Evolutionary conservation across 106 monocot genomes (phyloP).

Genomic region (Dioscorea alata): DNA sequence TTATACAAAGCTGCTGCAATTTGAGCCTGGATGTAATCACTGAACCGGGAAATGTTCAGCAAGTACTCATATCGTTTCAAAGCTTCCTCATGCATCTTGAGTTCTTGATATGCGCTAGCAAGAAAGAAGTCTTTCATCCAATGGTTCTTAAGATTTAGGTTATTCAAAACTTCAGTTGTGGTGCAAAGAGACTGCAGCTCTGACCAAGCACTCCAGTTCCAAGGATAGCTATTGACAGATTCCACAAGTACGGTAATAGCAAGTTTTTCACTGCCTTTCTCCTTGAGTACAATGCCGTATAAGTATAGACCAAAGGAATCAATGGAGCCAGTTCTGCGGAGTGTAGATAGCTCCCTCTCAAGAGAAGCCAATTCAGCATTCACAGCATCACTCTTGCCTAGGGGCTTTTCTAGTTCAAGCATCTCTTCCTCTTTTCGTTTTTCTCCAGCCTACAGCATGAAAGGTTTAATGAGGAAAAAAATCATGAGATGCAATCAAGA

Average conservation of each 20-base stretch:
- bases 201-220: slow-evolving; percentile 99
- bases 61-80: slow-evolving; percentile 60
- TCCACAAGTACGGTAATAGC: slow-evolving; percentile 65
- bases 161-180: slow-evolving; percentile 52
- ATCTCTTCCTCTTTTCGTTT: slow-evolving; percentile 95
- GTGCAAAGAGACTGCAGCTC: slow-evolving; percentile 77
- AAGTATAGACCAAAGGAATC: slow-evolving; percentile 88
- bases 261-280: slow-evolving; percentile 73
- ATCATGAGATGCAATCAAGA: too few relatives aligned
- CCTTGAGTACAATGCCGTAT: slow-evolving; percentile 78
- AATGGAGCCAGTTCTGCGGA: slow-evolving; percentile 42
- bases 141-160: slow-evolving; percentile 73
- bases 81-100: slow-evolving; percentile 83
- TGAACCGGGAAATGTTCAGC: slow-evolving; percentile 47
- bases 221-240: slow-evolving; percentile 89
- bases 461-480: too few relatives aligned
- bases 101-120: slow-evolving; percentile 75
- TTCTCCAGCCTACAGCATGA: slow-evolving; percentile 69
- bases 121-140: slow-evolving; percentile 99
- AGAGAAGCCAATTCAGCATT: slow-evolving; percentile 71
- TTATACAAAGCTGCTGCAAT: slow-evolving; percentile 84
- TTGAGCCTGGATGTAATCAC: slow-evolving; percentile 84
- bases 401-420: slow-evolving; percentile 84
- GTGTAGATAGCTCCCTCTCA: slow-evolving; percentile 77
- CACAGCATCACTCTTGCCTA: slow-evolving; percentile 57